Evolutionary conservation across 257 asterid genomes (phyloP).

Genomic region (Scutellaria galericulata): DNA sequence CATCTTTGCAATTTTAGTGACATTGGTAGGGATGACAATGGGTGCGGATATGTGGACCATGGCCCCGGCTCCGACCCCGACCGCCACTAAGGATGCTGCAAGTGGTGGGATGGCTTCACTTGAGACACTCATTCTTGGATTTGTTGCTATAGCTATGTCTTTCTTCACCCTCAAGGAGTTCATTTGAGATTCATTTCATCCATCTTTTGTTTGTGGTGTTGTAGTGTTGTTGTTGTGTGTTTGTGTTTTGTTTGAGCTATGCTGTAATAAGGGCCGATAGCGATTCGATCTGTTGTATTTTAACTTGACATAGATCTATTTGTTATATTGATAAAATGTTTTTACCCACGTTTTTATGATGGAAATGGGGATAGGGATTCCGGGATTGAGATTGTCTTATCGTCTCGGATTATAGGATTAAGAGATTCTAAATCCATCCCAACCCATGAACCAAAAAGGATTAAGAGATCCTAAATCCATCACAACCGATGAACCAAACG

Average conservation of each 20-base stretch:
- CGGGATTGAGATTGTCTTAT: too few relatives aligned
- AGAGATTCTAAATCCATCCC: too few relatives aligned
- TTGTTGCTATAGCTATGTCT: slow-evolving; percentile 24
- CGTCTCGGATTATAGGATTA: too few relatives aligned
- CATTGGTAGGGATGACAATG: not conserved
- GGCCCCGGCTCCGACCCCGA: slow-evolving; percentile 4
- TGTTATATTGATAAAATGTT: too few relatives aligned
- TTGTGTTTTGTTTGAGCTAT: not conserved
- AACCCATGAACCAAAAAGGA: too few relatives aligned
- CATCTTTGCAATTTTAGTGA: not conserved
- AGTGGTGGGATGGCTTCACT: slow-evolving; percentile 29
- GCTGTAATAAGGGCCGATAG: not conserved
- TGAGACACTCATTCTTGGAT: slow-evolving; percentile 21
- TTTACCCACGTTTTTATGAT: too few relatives aligned
- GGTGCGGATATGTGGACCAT: slow-evolving; percentile 18
- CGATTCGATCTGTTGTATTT: not conserved
- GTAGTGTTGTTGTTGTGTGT: too few relatives aligned
- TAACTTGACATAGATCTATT: not conserved
- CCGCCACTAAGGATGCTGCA: slow-evolving; percentile 15
- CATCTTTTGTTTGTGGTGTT: not conserved
- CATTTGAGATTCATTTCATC: slow-evolving; percentile 3
- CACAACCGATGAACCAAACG: too few relatives aligned
- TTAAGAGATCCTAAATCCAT: too few relatives aligned
- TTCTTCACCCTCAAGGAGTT: slow-evolving; percentile 24
- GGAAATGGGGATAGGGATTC: too few relatives aligned